A percentile compares a stretch with the other conserved stretches of the same genome.
phyloP scores from a whole-genome alignment of 345 rosid species.

The Bruguiera gymnorhiza region DNA sequence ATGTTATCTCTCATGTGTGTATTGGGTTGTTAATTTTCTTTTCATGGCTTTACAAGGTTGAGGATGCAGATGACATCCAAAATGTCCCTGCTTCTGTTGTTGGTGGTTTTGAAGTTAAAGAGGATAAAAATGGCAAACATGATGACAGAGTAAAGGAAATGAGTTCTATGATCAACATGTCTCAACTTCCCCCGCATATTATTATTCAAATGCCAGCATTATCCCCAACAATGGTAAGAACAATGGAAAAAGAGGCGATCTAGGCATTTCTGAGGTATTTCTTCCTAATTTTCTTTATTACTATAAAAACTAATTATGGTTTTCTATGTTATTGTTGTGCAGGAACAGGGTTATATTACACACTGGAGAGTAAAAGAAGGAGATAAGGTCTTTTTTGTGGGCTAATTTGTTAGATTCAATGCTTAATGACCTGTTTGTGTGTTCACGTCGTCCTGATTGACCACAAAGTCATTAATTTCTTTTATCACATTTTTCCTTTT shows the following conservation, averaged over 20 bases:
- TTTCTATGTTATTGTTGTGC: conserved; percentile 30
- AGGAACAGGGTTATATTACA: conserved; percentile 87
- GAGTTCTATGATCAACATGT: conserved; percentile 35
- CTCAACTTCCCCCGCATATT: conserved; percentile 78
- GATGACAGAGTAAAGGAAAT: conserved; percentile 41
- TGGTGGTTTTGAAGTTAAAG: conserved; percentile 19
- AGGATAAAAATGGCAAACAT: conserved; percentile 39
- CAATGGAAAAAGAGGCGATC: too few species aligned
- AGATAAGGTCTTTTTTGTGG: conserved; percentile 62
- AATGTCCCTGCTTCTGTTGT: conserved; percentile 50
- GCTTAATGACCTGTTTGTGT: conserved; percentile 3
- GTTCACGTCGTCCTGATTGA: background rate
- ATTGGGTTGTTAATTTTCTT: too few species aligned
- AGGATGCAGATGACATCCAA: conserved; percentile 72
- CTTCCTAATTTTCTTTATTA: conserved; percentile 5
- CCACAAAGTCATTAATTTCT: conserved; percentile 16
- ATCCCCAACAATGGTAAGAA: conserved; percentile 91
- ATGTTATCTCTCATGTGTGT: too few species aligned
- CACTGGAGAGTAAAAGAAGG: conserved; percentile 96
- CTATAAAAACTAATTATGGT: conserved; percentile 19
- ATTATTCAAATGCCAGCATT: conserved; percentile 94
- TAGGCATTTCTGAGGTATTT: conserved; percentile 9
- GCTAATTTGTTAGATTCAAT: background rate
- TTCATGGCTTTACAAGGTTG: conserved; percentile 52
- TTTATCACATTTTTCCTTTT: conserved; percentile 16